A percentile compares a stretch with the other conserved stretches of the same genome.
These are phyloP conservation scores for Cicer cuneatum DNA, from an alignment of 306 rosid species.

Conservation along the genomic window DNA sequence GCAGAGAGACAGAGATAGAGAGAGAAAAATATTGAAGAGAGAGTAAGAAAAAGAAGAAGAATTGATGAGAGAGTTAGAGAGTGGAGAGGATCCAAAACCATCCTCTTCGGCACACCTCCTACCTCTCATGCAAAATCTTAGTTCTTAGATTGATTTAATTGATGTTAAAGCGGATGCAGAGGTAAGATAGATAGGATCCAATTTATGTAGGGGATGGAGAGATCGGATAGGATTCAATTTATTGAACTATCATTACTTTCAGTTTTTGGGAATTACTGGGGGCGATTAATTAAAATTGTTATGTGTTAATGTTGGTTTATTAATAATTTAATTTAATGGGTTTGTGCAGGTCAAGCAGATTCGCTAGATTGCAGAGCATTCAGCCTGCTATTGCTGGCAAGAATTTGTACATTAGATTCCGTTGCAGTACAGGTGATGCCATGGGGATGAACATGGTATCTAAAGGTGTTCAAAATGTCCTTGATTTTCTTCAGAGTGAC, in stretches of 20 bases:
- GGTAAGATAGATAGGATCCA: neutral
- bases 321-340: conserved; percentile 23
- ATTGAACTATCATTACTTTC: neutral
- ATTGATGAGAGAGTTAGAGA: too few relatives aligned
- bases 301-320: neutral
- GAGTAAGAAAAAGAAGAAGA: neutral
- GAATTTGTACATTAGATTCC: conserved; percentile 66
- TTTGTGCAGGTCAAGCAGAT: conserved; percentile 71
- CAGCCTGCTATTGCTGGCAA: conserved; percentile 68
- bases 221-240: neutral
- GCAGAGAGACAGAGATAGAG: neutral
- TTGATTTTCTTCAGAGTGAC: conserved; percentile 63
- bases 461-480: conserved; percentile 75
- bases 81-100: neutral
- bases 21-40: neutral
- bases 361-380: conserved; percentile 63
- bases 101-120: neutral
- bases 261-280: neutral
- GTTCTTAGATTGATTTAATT: neutral
- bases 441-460: conserved; percentile 95
- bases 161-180: neutral
- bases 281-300: neutral
- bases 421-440: conserved; percentile 79
- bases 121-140: neutral
- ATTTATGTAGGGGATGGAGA: neutral